phyloP scores from a whole-genome alignment of 2,329 filamentous ascomycete species.

The Pseudogymnoascus sp. region DNA sequence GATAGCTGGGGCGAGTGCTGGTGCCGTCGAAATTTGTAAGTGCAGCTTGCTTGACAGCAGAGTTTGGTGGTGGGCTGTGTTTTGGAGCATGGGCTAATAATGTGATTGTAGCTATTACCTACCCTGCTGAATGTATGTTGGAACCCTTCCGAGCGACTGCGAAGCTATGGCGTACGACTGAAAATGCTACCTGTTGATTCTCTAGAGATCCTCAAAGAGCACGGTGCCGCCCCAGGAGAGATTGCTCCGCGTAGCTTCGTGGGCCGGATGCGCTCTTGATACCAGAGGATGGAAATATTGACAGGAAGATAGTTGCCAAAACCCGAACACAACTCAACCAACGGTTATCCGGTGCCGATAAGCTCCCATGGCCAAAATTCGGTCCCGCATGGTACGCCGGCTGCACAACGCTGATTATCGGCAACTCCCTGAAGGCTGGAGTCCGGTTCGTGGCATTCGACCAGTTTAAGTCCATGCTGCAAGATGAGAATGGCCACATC shows the following conservation, averaged over 20 bases:
- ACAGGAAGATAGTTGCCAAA: conserved; percentile 60
- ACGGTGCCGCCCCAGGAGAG: neutral
- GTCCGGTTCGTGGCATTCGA: conserved; percentile 97
- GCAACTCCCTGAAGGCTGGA: conserved; percentile 92
- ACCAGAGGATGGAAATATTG: neutral
- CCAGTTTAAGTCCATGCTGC: conserved; percentile 78
- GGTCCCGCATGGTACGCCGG: conserved; percentile 95
- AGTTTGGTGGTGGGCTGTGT: neutral
- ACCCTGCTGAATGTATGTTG: conserved; percentile 79
- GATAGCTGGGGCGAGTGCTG: conserved; percentile 85
- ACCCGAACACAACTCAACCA: conserved; percentile 90
- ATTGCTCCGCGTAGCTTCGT: neutral
- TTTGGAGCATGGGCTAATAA: conserved; percentile 27
- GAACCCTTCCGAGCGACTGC: neutral
- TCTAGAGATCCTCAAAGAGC: neutral
- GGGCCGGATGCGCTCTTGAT: neutral
- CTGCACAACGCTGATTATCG: conserved; percentile 93
- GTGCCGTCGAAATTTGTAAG: conserved; percentile 86
- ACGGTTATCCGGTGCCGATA: conserved; percentile 71
- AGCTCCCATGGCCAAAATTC: conserved; percentile 91
- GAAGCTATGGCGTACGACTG: neutral
- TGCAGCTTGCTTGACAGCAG: neutral
- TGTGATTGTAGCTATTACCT: conserved; percentile 64
- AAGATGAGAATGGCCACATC: conserved; percentile 79
- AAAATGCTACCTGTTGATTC: neutral